Evolutionary conservation across 495 filamentous ascomycete genomes (phyloP).

Genomic region (Aspergillus homomorphus): DNA sequence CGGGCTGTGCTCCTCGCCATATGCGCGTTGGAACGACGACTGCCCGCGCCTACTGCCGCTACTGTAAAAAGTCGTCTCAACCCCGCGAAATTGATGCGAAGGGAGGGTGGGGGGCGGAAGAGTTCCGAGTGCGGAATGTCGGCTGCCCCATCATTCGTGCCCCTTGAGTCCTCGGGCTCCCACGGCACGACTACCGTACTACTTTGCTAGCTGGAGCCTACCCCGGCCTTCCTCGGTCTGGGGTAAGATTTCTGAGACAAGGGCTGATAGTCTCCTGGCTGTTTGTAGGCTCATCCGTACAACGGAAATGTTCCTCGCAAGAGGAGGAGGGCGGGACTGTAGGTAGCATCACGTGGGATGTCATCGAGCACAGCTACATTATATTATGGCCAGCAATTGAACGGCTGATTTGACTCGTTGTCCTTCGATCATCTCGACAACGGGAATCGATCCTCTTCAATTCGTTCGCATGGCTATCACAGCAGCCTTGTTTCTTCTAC

Average conservation of each 20-base stretch:
- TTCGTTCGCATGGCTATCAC: constrained; percentile 33
- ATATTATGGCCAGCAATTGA: constrained; percentile 1
- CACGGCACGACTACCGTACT: neutral
- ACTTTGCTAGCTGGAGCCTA: neutral
- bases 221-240: constrained; percentile 5
- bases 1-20: neutral
- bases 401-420: neutral
- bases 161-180: neutral
- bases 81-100: neutral
- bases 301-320: constrained; percentile 16
- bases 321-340: constrained; percentile 5
- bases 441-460: no score
- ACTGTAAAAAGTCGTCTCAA: neutral
- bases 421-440: neutral
- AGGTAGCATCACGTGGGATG: neutral
- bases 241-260: neutral
- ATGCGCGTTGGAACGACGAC: no score
- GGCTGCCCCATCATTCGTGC: constrained; percentile 7
- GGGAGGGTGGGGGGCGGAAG: constrained; percentile 9
- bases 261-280: neutral
- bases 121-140: constrained; percentile 17
- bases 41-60: no score
- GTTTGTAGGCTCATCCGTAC: neutral
- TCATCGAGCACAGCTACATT: neutral
- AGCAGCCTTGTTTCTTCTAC: constrained; percentile 24